Percentiles rank a stretch among this genome's conserved stretches.
Evolutionary conservation across 1,284 basidiomycete genomes (phyloP).

Genomic region (Apiotrichum gamsii): DNA sequence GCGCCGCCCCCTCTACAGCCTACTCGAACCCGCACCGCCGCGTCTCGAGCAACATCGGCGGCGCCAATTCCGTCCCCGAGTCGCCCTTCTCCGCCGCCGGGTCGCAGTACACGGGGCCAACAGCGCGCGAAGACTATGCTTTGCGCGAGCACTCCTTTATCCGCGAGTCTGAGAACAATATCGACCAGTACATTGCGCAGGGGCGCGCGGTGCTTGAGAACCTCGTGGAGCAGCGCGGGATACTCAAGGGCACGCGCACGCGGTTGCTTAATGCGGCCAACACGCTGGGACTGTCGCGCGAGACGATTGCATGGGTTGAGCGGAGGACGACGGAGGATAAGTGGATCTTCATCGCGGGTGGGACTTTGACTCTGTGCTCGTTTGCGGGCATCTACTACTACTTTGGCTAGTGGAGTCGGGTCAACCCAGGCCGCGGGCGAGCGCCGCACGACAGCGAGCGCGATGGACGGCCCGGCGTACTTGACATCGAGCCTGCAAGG

Average conservation of each 20-base stretch:
- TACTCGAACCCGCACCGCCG: slow-evolving; percentile 41
- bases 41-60: slow-evolving; percentile 50
- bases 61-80: slow-evolving; percentile 43
- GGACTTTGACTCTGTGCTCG: slow-evolving; percentile 77
- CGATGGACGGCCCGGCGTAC: too few relatives aligned
- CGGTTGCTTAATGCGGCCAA: slow-evolving; percentile 81
- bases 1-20: slow-evolving; percentile 32
- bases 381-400: slow-evolving; percentile 87
- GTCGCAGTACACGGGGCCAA: slow-evolving; percentile 51
- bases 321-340: slow-evolving; percentile 87
- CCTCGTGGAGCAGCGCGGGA: slow-evolving; percentile 79
- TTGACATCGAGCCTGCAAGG: too few relatives aligned
- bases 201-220: slow-evolving; percentile 83
- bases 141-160: slow-evolving; percentile 81
- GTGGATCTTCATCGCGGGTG: slow-evolving; percentile 80
- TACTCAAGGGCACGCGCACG: slow-evolving; percentile 83
- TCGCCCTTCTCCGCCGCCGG: slow-evolving; percentile 54
- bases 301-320: slow-evolving; percentile 94
- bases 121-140: slow-evolving; percentile 63
- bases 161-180: slow-evolving; percentile 65
- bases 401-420: slow-evolving; percentile 72
- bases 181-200: slow-evolving; percentile 86
- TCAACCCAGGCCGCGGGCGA: too few relatives aligned
- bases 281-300: slow-evolving; percentile 79
- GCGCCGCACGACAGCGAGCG: too few relatives aligned